These are phyloP conservation scores for Viola odorata DNA, from an alignment of 345 rosid species.

Conservation along the genomic window DNA sequence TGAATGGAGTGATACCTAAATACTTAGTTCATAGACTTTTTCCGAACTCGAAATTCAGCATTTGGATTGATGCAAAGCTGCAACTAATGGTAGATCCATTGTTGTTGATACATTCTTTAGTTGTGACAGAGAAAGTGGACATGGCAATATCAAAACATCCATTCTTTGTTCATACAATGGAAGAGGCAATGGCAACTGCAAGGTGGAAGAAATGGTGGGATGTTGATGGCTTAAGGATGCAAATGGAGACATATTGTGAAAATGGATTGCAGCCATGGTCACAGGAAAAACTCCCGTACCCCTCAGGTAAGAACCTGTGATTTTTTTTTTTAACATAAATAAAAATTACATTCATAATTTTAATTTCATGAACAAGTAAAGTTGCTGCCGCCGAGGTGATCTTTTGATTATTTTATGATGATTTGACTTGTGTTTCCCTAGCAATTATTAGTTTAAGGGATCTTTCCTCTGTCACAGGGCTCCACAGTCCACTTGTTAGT, in stretches of 20 bases:
- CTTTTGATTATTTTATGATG: neutral
- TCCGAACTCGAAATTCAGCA: conserved; percentile 72
- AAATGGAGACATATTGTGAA: conserved; percentile 89
- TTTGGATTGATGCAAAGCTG: conserved; percentile 88
- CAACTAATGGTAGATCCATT: conserved; percentile 80
- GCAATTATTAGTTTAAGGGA: neutral
- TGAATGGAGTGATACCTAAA: conserved; percentile 90
- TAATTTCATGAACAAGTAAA: too few relatives aligned
- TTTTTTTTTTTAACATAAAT: neutral
- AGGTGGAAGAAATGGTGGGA: conserved; percentile 94
- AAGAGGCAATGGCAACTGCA: conserved; percentile 93
- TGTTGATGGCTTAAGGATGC: conserved; percentile 45
- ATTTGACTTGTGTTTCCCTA: neutral
- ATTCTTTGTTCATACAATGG: conserved; percentile 62
- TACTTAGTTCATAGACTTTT: conserved; percentile 73
- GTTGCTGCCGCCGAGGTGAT: neutral
- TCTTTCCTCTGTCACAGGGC: too few relatives aligned
- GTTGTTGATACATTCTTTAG: conserved; percentile 59
- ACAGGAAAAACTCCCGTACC: conserved; percentile 56
- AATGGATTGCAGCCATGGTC: conserved; percentile 84
- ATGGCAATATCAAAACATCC: conserved; percentile 86
- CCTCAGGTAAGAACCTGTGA: conserved; percentile 45
- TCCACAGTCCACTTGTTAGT: too few relatives aligned
- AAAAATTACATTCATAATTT: too few relatives aligned
- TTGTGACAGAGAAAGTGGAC: conserved; percentile 46